Percentiles rank a stretch among this genome's conserved stretches.
phyloP scores from a whole-genome alignment of 2,329 filamentous ascomycete species.

The Passalora sequoiae region DNA sequence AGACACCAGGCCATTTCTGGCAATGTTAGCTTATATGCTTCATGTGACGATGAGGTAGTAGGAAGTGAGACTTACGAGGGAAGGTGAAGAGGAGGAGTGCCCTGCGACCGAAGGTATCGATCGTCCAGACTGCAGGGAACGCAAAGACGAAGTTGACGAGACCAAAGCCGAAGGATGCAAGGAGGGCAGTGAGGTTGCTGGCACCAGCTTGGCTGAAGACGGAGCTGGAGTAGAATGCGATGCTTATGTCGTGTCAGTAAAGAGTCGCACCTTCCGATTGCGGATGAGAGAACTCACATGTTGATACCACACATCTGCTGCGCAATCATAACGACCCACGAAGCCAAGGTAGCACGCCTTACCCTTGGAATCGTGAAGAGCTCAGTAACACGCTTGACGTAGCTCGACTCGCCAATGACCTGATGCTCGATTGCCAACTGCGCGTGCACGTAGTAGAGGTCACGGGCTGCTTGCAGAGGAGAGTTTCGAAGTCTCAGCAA shows the following conservation, averaged over 20 bases:
- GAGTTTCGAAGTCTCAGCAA: slow-evolving; percentile 36
- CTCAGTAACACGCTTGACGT: slow-evolving; percentile 24
- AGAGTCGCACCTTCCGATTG: slow-evolving; percentile 17
- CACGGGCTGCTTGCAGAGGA: slow-evolving; percentile 28
- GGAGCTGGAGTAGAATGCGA: slow-evolving; percentile 34
- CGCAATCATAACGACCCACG: slow-evolving; percentile 32
- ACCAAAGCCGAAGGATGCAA: slow-evolving; percentile 41
- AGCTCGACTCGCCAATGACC: slow-evolving; percentile 1
- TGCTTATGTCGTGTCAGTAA: slow-evolving; percentile 24
- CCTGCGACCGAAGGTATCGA: slow-evolving; percentile 42
- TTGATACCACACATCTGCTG: slow-evolving; percentile 30
- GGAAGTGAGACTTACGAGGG: too few species aligned
- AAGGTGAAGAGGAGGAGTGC: slow-evolving; percentile 22
- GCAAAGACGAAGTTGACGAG: slow-evolving; percentile 43
- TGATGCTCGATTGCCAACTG: slow-evolving; percentile 21
- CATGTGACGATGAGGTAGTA: too few species aligned
- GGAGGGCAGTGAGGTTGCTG: slow-evolving; percentile 32
- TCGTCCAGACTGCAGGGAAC: slow-evolving; percentile 41
- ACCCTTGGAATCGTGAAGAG: slow-evolving; percentile 44
- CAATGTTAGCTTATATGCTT: too few species aligned
- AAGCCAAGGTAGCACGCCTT: slow-evolving; percentile 38
- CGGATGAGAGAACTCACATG: background rate
- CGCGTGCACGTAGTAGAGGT: slow-evolving; percentile 28
- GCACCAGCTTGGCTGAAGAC: slow-evolving; percentile 36
- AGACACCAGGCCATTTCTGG: slow-evolving; percentile 48